phyloP scores from a whole-genome alignment of 345 rosid genomes.

The Nasturtium officinale region DNA sequence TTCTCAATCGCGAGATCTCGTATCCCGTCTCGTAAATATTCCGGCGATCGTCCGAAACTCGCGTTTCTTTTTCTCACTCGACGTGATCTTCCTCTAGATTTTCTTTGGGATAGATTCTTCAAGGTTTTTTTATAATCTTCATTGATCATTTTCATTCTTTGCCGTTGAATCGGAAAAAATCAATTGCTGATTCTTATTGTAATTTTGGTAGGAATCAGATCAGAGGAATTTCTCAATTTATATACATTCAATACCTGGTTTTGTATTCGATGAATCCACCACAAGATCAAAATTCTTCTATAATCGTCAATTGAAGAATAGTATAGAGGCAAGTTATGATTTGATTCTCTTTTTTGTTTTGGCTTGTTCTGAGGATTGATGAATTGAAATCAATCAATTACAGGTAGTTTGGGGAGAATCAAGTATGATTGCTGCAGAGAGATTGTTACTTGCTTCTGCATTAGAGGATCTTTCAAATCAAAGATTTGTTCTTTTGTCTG shows the following conservation, averaged over 20 bases:
- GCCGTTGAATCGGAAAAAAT: not conserved
- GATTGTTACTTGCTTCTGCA: conserved; percentile 72
- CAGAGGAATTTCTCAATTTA: conserved; percentile 63
- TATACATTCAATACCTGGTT: conserved; percentile 81
- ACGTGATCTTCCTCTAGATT: conserved; percentile 63
- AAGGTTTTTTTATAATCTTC: conserved; percentile 46
- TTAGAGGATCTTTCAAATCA: conserved; percentile 80
- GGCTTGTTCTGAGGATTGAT: not conserved
- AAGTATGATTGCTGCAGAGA: conserved; percentile 88
- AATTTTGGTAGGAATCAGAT: conserved; percentile 56
- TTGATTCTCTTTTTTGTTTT: not conserved
- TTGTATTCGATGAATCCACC: conserved; percentile 68
- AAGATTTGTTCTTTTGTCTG: conserved; percentile 90
- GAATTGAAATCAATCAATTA: conserved; percentile 11
- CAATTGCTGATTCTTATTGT: not conserved
- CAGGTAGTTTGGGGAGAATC: conserved; percentile 93
- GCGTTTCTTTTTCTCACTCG: conserved; percentile 68
- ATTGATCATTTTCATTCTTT: conserved; percentile 8
- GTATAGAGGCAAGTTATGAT: conserved; percentile 56
- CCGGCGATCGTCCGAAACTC: conserved; percentile 60
- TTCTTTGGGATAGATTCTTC: conserved; percentile 74
- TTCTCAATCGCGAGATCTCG: conserved; percentile 48
- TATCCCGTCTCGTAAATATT: conserved; percentile 36
- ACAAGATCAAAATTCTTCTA: conserved; percentile 73
- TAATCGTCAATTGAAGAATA: conserved; percentile 68